Conservation (phyloP, 2,329 filamentous ascomycete genomes). For the Sporothrix mexicana region DNA sequence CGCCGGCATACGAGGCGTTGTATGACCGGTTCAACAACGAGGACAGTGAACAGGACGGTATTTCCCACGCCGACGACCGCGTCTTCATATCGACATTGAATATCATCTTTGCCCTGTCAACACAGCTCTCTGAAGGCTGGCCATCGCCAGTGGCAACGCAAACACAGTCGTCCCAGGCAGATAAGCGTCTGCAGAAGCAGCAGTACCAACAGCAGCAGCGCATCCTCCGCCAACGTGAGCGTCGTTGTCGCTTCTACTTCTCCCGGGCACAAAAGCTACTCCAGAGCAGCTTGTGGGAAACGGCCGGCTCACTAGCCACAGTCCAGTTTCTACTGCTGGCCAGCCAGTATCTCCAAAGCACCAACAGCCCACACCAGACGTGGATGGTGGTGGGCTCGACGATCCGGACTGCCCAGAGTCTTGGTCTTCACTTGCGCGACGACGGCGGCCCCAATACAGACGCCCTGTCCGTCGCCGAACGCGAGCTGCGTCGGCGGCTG, state of each 20-base stretch:
- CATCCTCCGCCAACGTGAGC: constrained; percentile 2
- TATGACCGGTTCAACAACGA: background rate
- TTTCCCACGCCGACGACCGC: background rate
- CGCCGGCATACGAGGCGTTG: background rate
- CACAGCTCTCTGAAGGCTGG: background rate
- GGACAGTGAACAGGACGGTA: background rate
- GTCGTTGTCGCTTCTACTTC: background rate
- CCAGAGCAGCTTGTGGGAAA: background rate
- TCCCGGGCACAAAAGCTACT: background rate
- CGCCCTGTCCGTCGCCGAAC: background rate
- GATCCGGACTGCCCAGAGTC: background rate
- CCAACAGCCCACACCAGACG: constrained; percentile 10
- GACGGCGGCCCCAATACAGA: background rate
- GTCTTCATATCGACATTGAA: background rate
- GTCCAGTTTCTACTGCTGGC: background rate
- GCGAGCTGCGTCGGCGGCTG: background rate
- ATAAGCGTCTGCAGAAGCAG: background rate
- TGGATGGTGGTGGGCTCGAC: constrained; percentile 9
- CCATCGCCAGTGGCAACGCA: background rate
- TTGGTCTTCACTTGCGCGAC: background rate
- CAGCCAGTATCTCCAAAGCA: constrained; percentile 3
- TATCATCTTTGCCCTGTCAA: background rate
- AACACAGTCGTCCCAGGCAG: background rate
- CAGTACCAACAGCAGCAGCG: background rate
- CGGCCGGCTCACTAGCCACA: background rate